Evolutionary conservation across 1,284 basidiomycete species (phyloP).

Genomic region (Ceratorhiza oryzae-sativae): DNA sequence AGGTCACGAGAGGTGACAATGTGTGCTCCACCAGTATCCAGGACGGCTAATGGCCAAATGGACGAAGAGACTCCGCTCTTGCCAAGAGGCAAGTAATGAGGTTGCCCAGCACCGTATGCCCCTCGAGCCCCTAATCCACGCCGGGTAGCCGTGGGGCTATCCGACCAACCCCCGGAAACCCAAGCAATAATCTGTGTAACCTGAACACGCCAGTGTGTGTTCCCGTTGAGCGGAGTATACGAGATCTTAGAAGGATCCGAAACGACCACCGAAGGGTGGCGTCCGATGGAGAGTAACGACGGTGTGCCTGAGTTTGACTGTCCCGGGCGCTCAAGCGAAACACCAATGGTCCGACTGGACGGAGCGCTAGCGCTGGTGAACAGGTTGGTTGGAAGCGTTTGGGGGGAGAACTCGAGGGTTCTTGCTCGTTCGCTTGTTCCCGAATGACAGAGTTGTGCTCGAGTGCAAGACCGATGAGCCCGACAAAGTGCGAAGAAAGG

Average conservation of each 20-base stretch:
- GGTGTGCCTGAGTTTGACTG: slow-evolving; percentile 35
- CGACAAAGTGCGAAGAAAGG: slow-evolving; percentile 40
- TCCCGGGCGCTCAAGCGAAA: slow-evolving; percentile 41
- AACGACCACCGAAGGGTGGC: slow-evolving; percentile 37
- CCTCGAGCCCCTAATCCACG: background rate
- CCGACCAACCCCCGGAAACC: background rate
- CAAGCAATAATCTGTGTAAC: slow-evolving; percentile 38
- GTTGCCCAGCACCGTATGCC: slow-evolving; percentile 12
- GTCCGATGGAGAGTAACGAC: slow-evolving; percentile 39
- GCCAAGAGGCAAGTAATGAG: slow-evolving; percentile 18
- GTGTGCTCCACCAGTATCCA: slow-evolving; percentile 39
- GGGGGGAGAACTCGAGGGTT: background rate
- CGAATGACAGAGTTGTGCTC: slow-evolving; percentile 39
- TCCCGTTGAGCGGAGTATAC: slow-evolving; percentile 18
- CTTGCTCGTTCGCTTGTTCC: background rate
- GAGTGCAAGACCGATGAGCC: slow-evolving; percentile 40
- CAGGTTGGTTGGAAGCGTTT: slow-evolving; percentile 31
- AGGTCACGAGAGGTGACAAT: slow-evolving; percentile 38
- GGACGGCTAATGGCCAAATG: slow-evolving; percentile 40
- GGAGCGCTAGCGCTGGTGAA: slow-evolving; percentile 28
- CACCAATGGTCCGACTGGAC: slow-evolving; percentile 23
- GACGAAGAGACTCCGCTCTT: slow-evolving; percentile 5
- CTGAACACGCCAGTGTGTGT: slow-evolving; percentile 38
- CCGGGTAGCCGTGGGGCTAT: background rate
- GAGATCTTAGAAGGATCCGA: slow-evolving; percentile 34